These are phyloP conservation scores for Tetrapisispora iriomotensis DNA, from an alignment of 805 yeast genomes.

Conservation along the genomic window DNA sequence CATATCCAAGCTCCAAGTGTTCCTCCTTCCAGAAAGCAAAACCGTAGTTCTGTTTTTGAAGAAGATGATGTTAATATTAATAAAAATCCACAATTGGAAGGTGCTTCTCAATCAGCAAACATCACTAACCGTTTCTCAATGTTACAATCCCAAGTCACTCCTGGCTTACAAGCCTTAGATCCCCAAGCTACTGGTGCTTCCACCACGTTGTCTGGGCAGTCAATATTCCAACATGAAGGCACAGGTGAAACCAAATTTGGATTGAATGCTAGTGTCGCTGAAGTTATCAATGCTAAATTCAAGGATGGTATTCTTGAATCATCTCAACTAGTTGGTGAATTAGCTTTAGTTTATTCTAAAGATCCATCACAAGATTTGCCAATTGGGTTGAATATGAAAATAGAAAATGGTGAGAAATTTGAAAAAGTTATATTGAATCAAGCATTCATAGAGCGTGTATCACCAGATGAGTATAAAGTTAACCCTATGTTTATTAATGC, in stretches of 20 bases:
- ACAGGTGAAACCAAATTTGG: slow-evolving; percentile 40
- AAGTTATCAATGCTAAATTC: slow-evolving; percentile 65
- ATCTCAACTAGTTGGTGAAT: slow-evolving; percentile 70
- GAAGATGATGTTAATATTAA: slow-evolving; percentile 10
- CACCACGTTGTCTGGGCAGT: slow-evolving; percentile 20
- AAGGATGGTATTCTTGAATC: slow-evolving; percentile 54
- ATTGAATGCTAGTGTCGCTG: slow-evolving; percentile 74
- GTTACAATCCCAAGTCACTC: slow-evolving; percentile 15
- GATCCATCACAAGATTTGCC: slow-evolving; percentile 30
- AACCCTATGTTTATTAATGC: slow-evolving; percentile 44
- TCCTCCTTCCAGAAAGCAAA: slow-evolving; percentile 45
- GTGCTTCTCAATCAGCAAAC: slow-evolving; percentile 2
- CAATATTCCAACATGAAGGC: slow-evolving; percentile 40
- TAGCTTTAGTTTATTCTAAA: slow-evolving; percentile 59
- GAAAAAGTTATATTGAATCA: slow-evolving; percentile 44
- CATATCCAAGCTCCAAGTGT: slow-evolving; percentile 41
- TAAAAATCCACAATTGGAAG: neutral
- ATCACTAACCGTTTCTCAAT: slow-evolving; percentile 6
- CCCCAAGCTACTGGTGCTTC: slow-evolving; percentile 38
- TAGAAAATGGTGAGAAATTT: slow-evolving; percentile 34
- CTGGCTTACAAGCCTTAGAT: slow-evolving; percentile 25
- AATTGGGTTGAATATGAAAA: slow-evolving; percentile 34
- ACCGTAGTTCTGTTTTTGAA: neutral
- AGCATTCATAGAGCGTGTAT: slow-evolving; percentile 42
- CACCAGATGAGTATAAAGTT: slow-evolving; percentile 34